These are phyloP conservation scores for Goffeauzyma gilvescens DNA, from an alignment of 768 basidiomycete species.

Conservation along the genomic window DNA sequence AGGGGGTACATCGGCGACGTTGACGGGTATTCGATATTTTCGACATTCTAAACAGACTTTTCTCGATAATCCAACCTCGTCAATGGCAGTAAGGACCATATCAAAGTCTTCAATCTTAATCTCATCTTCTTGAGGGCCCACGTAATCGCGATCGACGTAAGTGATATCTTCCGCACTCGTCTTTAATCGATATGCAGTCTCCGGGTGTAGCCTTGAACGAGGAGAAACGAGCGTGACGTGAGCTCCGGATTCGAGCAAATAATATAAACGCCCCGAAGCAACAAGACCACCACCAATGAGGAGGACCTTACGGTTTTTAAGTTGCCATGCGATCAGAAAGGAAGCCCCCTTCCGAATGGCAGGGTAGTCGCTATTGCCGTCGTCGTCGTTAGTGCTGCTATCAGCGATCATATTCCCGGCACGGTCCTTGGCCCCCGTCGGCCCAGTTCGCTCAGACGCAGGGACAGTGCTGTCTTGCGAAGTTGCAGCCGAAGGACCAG, in stretches of 20 bases:
- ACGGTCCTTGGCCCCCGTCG: too few species aligned
- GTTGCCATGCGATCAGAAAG: slow-evolving; percentile 82
- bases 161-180: slow-evolving; percentile 42
- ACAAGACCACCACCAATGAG: slow-evolving; percentile 88
- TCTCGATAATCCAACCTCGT: slow-evolving; percentile 53
- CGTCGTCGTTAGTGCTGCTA: too few species aligned
- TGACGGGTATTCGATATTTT: slow-evolving; percentile 57
- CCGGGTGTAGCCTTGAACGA: slow-evolving; percentile 41
- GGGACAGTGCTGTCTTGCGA: too few species aligned
- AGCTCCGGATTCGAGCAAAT: slow-evolving; percentile 64
- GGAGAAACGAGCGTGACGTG: slow-evolving; percentile 62
- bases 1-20: slow-evolving; percentile 89
- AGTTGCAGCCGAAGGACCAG: too few species aligned
- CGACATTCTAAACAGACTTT: slow-evolving; percentile 55
- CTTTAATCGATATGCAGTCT: slow-evolving; percentile 31
- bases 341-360: slow-evolving; percentile 42
- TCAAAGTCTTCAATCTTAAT: slow-evolving; percentile 48
- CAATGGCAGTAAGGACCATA: slow-evolving; percentile 86
- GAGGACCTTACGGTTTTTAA: slow-evolving; percentile 62
- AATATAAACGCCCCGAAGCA: slow-evolving; percentile 69
- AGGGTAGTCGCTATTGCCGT: slow-evolving; percentile 13
- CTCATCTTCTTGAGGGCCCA: slow-evolving; percentile 33
- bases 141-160: slow-evolving; percentile 51
- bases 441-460: too few species aligned
- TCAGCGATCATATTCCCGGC: too few species aligned